Evolutionary conservation across 1,139 yeast species (phyloP).

Genomic region (Blastobotrys buckinghamii): DNA sequence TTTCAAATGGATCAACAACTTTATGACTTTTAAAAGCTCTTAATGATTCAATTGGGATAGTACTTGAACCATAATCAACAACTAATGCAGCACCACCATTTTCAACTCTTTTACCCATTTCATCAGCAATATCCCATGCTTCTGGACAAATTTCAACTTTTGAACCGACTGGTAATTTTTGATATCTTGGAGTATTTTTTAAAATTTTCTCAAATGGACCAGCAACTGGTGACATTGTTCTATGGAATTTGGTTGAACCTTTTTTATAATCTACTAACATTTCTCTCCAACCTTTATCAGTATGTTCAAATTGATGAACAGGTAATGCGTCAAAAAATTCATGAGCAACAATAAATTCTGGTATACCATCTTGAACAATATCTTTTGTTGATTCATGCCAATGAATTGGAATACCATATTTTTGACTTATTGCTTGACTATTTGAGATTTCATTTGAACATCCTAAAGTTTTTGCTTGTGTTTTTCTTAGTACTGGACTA

Average conservation of each 20-base stretch:
- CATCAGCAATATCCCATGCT: constrained; percentile 44
- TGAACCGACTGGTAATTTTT: constrained; percentile 49
- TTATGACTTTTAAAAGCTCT: constrained; percentile 71
- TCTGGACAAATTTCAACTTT: constrained; percentile 74
- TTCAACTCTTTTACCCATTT: constrained; percentile 28
- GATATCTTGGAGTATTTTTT: constrained; percentile 45
- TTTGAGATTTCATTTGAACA: constrained; percentile 27
- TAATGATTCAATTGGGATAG: constrained; percentile 62
- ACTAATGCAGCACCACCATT: constrained; percentile 53
- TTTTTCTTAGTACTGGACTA: constrained; percentile 54
- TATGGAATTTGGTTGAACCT: constrained; percentile 39
- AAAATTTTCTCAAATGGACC: constrained; percentile 25
- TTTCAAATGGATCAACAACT: constrained; percentile 68
- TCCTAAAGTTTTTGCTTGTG: constrained; percentile 52
- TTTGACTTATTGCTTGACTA: constrained; percentile 40
- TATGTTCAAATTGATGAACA: constrained; percentile 59
- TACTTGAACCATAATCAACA: constrained; percentile 71
- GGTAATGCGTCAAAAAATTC: constrained; percentile 89
- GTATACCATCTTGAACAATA: constrained; percentile 35
- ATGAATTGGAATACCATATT: constrained; percentile 45
- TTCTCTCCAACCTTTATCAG: constrained; percentile 64
- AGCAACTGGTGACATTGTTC: constrained; percentile 60
- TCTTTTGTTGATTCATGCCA: constrained; percentile 75
- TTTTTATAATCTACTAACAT: constrained; percentile 48
- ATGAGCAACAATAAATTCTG: constrained; percentile 72